Conservation (phyloP, 2,329 filamentous ascomycete species). For the Coniochaeta hoffmannii region DNA sequence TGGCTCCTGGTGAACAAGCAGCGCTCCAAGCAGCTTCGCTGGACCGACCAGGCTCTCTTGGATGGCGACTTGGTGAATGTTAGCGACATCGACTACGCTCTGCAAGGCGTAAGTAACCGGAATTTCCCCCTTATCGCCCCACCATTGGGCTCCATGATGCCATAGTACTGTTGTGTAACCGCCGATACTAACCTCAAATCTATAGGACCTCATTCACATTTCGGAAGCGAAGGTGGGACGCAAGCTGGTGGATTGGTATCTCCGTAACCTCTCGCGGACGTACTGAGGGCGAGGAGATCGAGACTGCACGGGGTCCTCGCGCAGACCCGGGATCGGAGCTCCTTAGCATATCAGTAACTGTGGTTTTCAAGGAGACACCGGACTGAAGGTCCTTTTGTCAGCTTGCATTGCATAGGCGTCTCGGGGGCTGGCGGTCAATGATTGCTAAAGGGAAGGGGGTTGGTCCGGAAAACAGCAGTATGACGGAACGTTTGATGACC, state of each 20-base stretch:
- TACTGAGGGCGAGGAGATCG: conserved; percentile 39
- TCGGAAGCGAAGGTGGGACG: conserved; percentile 97
- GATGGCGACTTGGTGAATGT: conserved; percentile 91
- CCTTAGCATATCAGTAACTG: conserved; percentile 9
- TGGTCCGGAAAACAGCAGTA: neutral
- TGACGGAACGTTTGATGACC: neutral
- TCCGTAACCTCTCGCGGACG: conserved; percentile 90
- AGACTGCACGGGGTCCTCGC: conserved; percentile 45
- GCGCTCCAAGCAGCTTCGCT: conserved; percentile 91
- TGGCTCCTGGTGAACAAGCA: conserved; percentile 98
- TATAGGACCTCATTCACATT: conserved; percentile 90
- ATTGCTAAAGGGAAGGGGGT: neutral
- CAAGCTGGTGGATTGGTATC: conserved; percentile 97
- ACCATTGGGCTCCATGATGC: neutral
- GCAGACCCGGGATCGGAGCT: neutral
- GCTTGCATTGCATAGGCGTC: conserved; percentile 5
- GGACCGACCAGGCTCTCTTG: conserved; percentile 81
- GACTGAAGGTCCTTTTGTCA: conserved; percentile 7
- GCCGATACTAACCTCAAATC: conserved; percentile 15
- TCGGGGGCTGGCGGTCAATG: conserved; percentile 1
- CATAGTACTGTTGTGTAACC: neutral
- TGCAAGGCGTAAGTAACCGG: conserved; percentile 72
- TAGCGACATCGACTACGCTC: conserved; percentile 92
- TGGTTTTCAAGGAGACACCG: conserved; percentile 8
- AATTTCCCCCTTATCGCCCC: neutral